These are phyloP conservation scores for Neofusicoccum kwambonambiense DNA, from an alignment of 2,329 filamentous ascomycete species.

Conservation along the genomic window DNA sequence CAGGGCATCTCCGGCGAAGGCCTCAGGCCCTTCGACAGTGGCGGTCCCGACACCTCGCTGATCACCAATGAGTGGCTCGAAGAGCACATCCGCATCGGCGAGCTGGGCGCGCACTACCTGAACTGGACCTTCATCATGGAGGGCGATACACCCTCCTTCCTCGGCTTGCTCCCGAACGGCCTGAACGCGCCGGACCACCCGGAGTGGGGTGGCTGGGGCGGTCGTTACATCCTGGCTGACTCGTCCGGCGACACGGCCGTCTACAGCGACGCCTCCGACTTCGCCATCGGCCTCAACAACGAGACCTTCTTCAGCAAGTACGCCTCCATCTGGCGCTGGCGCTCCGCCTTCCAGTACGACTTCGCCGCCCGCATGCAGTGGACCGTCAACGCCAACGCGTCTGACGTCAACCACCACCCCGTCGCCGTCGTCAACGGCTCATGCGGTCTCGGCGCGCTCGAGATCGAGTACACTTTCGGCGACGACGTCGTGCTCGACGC, in stretches of 20 bases:
- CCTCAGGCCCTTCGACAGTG: slow-evolving; percentile 39
- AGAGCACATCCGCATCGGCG: slow-evolving; percentile 47
- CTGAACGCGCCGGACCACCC: slow-evolving; percentile 39
- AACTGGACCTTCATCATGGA: slow-evolving; percentile 48
- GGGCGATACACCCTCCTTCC: slow-evolving; percentile 46
- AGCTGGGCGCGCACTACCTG: slow-evolving; percentile 46
- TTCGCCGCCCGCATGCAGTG: slow-evolving; percentile 46
- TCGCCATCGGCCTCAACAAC: slow-evolving; percentile 35
- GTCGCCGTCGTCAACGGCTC: slow-evolving; percentile 22
- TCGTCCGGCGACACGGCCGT: slow-evolving; percentile 20
- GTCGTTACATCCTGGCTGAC: slow-evolving; percentile 35
- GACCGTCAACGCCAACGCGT: slow-evolving; percentile 24
- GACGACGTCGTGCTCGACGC: slow-evolving; percentile 21
- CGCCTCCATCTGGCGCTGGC: slow-evolving; percentile 46
- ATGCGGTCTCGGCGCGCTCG: slow-evolving; percentile 15
- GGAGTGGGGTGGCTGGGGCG: slow-evolving; percentile 46
- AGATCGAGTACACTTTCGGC: slow-evolving; percentile 15
- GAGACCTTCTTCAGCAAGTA: slow-evolving; percentile 27
- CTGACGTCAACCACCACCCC: slow-evolving; percentile 22
- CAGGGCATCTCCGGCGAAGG: slow-evolving; percentile 26
- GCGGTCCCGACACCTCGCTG: slow-evolving; percentile 42
- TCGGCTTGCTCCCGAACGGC: slow-evolving; percentile 45
- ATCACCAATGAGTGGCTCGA: slow-evolving; percentile 49
- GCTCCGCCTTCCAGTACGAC: slow-evolving; percentile 43
- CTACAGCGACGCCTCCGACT: slow-evolving; percentile 37